Evolutionary conservation across 768 basidiomycete genomes (phyloP), one percentile per base, ranked within the genome.

Genomic region (Leccinum uliginosum): DNA sequence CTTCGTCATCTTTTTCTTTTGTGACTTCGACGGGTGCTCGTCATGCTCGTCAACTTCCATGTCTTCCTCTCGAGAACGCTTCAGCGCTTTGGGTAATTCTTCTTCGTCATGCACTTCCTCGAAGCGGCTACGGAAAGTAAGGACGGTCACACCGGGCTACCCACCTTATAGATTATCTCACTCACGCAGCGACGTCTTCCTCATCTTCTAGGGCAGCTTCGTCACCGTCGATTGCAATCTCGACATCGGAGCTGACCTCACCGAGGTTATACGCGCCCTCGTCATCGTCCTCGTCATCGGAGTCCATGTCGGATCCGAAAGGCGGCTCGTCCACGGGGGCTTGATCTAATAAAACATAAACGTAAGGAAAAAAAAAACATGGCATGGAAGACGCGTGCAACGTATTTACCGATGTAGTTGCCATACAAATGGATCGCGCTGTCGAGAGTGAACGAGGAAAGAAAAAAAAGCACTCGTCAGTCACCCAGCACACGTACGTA

Each of bases 241-340:
- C 90, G 40, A 91, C 89, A 65, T 93, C 92, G 6, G 87, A 91
- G 73, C 86, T 87, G 53, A 92, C 85, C 56, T 89, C 87, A 38
- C 78, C 80, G n/a, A 90, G 78, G 62, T 84, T 79, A 59, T 80
- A 87, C 0, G 62, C 67, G 1, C 74, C 84, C 50, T 83, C 84
- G 44, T 11, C 38, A 2, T 87, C 30, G 12, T 32, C 30, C 1
- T 32, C 30, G 11, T 32, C 81, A 2, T 68, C 68, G 7, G 75
- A 75, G 23, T 84, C 85, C n/a, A 72, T 66, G 52, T 84, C 82
- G 43, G 74, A 73, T 38, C 76, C 80, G 27, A 72, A 78, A 3
- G 83, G 81, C 24, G 79, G 75, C 38, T 79, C 74, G 59, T 85
- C 79, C 9, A 73, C 65, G 26, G 74, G 71, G 6, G 63, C 57